Evolutionary conservation across 805 yeast species (phyloP).

Genomic region (Ogataea zsoltii): DNA sequence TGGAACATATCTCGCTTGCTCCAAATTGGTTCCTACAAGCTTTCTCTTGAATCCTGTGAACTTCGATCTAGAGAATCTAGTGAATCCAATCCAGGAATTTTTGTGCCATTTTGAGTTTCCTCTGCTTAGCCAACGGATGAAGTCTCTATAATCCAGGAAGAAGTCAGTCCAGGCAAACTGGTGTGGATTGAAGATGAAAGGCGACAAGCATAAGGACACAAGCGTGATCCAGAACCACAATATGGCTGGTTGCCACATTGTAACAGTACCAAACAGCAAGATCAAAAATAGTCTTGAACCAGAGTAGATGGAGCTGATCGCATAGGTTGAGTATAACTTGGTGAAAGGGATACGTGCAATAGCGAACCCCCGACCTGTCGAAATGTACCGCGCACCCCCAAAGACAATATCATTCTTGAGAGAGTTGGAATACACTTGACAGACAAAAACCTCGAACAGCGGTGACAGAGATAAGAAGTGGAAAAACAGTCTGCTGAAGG

Average conservation of each 20-base stretch:
- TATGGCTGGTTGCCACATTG: slow-evolving; percentile 80
- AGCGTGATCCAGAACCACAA: slow-evolving; percentile 59
- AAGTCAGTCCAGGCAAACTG: slow-evolving; percentile 50
- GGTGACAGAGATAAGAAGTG: slow-evolving; percentile 87
- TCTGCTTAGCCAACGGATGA: slow-evolving; percentile 71
- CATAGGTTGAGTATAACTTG: slow-evolving; percentile 72
- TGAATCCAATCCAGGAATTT: slow-evolving; percentile 79
- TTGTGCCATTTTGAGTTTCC: slow-evolving; percentile 69
- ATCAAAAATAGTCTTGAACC: slow-evolving; percentile 72
- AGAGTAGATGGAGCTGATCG: slow-evolving; percentile 71
- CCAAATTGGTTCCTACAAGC: slow-evolving; percentile 30
- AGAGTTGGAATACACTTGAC: slow-evolving; percentile 87
- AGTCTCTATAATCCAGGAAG: slow-evolving; percentile 50
- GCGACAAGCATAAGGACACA: slow-evolving; percentile 46
- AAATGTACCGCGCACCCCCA: slow-evolving; percentile 91
- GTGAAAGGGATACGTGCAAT: slow-evolving; percentile 76
- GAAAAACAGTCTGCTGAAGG: slow-evolving; percentile 64
- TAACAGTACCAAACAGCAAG: slow-evolving; percentile 70
- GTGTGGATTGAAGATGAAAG: slow-evolving; percentile 55
- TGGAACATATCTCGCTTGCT: slow-evolving; percentile 40
- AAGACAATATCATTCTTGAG: slow-evolving; percentile 72
- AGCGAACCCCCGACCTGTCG: slow-evolving; percentile 95
- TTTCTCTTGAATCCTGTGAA: slow-evolving; percentile 89
- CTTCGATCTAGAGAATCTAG: slow-evolving; percentile 77
- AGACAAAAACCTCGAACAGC: slow-evolving; percentile 90